Evolutionary conservation across 345 rosid species (phyloP), one percentile per base, ranked within the genome.

Genomic region (Tarenaya hassleriana): DNA sequence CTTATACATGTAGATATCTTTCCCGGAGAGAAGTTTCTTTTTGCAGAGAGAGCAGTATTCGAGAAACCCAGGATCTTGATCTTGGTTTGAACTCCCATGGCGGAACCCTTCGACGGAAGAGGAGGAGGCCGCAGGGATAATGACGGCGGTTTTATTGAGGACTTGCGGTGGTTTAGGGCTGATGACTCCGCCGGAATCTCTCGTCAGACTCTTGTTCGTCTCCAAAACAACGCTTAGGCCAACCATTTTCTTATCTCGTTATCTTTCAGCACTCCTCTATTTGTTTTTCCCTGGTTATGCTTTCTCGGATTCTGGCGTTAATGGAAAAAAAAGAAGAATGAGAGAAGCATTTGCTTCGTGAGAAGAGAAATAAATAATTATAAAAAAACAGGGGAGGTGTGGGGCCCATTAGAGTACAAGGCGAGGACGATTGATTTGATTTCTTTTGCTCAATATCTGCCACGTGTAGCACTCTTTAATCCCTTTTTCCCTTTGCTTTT

Each of bases 1-100:
- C 96, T 80, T 86, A 75, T 90, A 90, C 97, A 86, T 90, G 85
- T 86, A 90, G 76, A 90, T 86, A 70, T 90, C 97, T 16, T 75
- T 84, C 3, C 72, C 86, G 1, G 78, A 84, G 42, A 70, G 69
- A 56, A 90, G 88, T 34, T 77, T 82, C 57, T 64, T 69, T 18
- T 69, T 64, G 67, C 97, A 90, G 49, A 90, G 91, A 48, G 68
- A 80, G 54, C 97, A 90, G 33, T 69, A 75, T 35, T 90, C 69
- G 7, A 86, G 81, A 58, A 86, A 90, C 17, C 71, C 52, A 62
- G 79, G 41, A 16, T 47, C 61, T 16, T 13, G 29, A 41, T 2
- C 61, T 16, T 13, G 29, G 33, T 2, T 13, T 20, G 2, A 29
- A 38, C 27, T 51, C 34, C 46, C 52, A 51, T 55, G 68, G 19